phyloP scores from a whole-genome alignment of 2,329 filamentous ascomycete genomes.

The Chalaropsis thielavioides region DNA sequence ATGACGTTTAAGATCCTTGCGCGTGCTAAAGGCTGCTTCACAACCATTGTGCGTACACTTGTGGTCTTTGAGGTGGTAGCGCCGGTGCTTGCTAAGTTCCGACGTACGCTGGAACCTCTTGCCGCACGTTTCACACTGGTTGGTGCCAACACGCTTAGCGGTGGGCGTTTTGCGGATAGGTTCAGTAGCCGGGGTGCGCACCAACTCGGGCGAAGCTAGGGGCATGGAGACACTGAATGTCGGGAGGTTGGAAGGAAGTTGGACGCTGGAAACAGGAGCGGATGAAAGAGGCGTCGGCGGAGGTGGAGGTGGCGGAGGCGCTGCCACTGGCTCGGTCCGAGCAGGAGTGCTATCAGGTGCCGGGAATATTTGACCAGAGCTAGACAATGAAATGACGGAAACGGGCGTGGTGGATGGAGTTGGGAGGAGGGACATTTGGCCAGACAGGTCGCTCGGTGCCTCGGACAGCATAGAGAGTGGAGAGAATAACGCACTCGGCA shows the following conservation, averaged over 20 bases:
- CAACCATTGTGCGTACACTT: conserved; percentile 19
- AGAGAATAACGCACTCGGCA: conserved; percentile 1
- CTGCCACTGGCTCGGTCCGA: conserved; percentile 4
- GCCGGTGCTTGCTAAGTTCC: conserved; percentile 20
- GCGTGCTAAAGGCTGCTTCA: conserved; percentile 21
- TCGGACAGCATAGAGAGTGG: conserved; percentile 12
- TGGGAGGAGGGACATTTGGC: conserved; percentile 9
- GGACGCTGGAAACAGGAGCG: not conserved
- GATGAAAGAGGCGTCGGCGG: not conserved
- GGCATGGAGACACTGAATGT: conserved; percentile 2
- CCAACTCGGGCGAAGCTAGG: not conserved
- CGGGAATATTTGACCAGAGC: conserved; percentile 15
- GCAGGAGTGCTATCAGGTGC: conserved; percentile 10
- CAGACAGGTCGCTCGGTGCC: conserved; percentile 4
- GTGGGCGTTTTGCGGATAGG: conserved; percentile 8
- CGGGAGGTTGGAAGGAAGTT: not conserved
- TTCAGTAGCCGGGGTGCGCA: conserved; percentile 7
- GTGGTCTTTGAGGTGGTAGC: conserved; percentile 21
- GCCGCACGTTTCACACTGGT: conserved; percentile 15
- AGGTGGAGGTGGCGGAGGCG: not conserved
- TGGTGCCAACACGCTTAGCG: conserved; percentile 5
- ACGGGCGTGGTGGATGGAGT: conserved; percentile 17
- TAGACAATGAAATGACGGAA: conserved; percentile 12
- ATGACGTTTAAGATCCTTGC: conserved; percentile 23
- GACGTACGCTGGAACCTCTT: conserved; percentile 15